Evolutionary conservation across 805 yeast genomes (phyloP), one percentile per base, ranked within the genome.

Genomic region (Kluyveromyces lactis): DNA sequence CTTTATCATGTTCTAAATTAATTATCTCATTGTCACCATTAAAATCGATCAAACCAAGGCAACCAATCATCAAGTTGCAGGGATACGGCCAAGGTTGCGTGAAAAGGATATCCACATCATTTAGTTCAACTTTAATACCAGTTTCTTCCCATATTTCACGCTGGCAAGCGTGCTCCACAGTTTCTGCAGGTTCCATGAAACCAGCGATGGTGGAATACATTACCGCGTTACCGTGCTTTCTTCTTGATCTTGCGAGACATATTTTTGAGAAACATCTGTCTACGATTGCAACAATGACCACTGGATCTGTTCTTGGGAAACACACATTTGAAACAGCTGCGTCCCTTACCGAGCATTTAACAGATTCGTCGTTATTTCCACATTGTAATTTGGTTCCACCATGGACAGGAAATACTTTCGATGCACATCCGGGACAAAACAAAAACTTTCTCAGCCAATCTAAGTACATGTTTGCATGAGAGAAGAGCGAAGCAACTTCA

Each of bases 11-110:
- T 12, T 78, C 84, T 40, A 86, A 66, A 51, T 79, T 66, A 47
- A 89, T 80, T 8, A 53, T 53, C 51, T 81, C 90, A 51, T 79
- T 78, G 3, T 49, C 56, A 2, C 82, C 83, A 47, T 81, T 74
- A 53, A 77, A 73, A 1, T 80, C 81, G 13, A 86, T 90, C 24
- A 73, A 61, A 1, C 77, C 96, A 39, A 87, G 58, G 58, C 96
- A 89, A 9, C 97, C 97, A 49, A 89, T 72, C 97, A 89, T 89
- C 51, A 90, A 62, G 56, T 81, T 86, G 0, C 86, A 87, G 1
- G 97, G 97, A 60, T 79, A 90, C 13, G 97, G 97, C 97, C 97
- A 90, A 4, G 97, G 97, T 63, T 90, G 97, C 10, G 90, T 74
- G 50, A 77, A 68, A 17, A 81, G 62, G 39, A 90, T 71, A 38